Base-by-base conservation (phyloP, 1,139 yeast genomes). In the Zygosaccharomyces sapae region DNA sequence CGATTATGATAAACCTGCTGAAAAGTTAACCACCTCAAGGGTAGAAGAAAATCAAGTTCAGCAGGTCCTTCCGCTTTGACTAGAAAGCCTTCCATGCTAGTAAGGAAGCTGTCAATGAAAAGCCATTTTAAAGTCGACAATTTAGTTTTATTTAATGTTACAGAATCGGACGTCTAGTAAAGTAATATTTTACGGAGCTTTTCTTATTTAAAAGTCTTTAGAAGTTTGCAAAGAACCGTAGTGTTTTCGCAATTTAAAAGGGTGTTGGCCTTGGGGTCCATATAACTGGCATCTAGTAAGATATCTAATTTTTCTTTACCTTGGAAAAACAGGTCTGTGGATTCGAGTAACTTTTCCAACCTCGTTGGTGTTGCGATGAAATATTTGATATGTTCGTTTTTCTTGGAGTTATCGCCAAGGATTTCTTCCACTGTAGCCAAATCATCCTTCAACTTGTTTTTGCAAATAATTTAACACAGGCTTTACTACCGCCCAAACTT, bases 331-430 rank as follows among this genome's bases (percentile, higher is more conserved):
- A 62, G 48, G n/a, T 68, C 73, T 27, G 70, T 66, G 7, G 72
- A 70, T 13, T 70, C 69, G 38, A 80, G 61, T 0, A 82, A 71
- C 56, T 79, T 80, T 12, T 66, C 63, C 49, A 82, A 63, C 55
- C 88, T 70, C 2, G 79, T 80, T 4, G 87, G 83, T 0, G 87
- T 82, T 41, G 82, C 74, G 48, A 83, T 75, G 42, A 81, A 69
- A 44, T 59, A 62, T 41, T 56, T 62, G 3, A 61, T 50, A 18
- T 39, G 41, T 6, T 47, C 48, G 8, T 33, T 39, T 33, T 51
- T 55, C 36, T 51, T 52, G 6, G 31, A 25, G 10, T 49, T 40
- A 20, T 38, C 29, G 8, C 43, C 43, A 20, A 62, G 45, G 3
- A 58, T 46, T 20, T 48, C 50, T 22, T 62, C 63, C n/a, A 66